Conservation (phyloP, 2,329 filamentous ascomycete genomes). For the Lachnellula subtilissima region DNA sequence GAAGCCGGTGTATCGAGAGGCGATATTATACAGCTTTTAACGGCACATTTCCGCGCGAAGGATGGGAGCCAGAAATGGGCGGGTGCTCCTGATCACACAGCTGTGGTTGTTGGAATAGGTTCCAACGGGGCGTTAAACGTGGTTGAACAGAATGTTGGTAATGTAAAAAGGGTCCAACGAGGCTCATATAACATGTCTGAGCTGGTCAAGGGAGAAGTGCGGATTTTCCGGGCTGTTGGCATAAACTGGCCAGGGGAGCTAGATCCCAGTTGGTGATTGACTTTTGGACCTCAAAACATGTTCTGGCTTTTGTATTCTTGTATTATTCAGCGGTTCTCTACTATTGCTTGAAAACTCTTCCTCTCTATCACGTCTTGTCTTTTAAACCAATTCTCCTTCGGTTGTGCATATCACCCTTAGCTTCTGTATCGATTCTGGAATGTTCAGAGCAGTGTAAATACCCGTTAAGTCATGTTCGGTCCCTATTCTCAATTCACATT, state of each 20-base stretch:
- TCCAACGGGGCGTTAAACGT: slow-evolving; percentile 26
- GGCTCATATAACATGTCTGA: slow-evolving; percentile 29
- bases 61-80: slow-evolving; percentile 27
- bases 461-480: too few relatives aligned
- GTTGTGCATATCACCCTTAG: too few relatives aligned
- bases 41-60: slow-evolving; percentile 26
- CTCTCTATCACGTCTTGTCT: too few relatives aligned
- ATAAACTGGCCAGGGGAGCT: slow-evolving; percentile 27
- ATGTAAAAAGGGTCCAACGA: slow-evolving; percentile 27
- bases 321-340: too few relatives aligned
- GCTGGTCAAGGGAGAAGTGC: slow-evolving; percentile 30
- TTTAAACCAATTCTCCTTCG: too few relatives aligned
- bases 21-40: slow-evolving; percentile 34
- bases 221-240: slow-evolving; percentile 30
- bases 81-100: slow-evolving; percentile 33
- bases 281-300: slow-evolving; percentile 1
- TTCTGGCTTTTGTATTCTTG: too few relatives aligned
- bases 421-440: too few relatives aligned
- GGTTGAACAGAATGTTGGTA: slow-evolving; percentile 32
- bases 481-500: too few relatives aligned
- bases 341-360: too few relatives aligned
- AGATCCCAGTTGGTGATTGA: slow-evolving; percentile 27
- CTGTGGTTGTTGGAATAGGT: slow-evolving; percentile 29
- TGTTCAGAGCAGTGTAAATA: too few relatives aligned
- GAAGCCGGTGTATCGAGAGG: slow-evolving; percentile 29